Conservation (phyloP, 495 filamentous ascomycete species). For the Neurospora cerealis region DNA sequence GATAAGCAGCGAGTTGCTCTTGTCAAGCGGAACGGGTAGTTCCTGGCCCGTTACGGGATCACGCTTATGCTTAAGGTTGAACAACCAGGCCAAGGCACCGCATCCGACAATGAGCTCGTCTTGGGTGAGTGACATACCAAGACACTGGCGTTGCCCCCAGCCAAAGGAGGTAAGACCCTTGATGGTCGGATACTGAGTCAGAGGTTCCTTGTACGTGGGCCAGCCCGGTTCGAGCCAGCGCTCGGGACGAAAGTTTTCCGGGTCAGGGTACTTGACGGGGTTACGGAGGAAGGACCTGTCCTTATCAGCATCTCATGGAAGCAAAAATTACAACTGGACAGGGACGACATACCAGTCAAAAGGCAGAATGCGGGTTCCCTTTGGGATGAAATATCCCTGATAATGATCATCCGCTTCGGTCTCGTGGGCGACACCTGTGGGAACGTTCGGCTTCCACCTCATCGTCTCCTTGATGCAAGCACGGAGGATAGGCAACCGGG, state of each 20-base stretch:
- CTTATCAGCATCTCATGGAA: conserved; percentile 3
- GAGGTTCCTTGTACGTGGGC: conserved; percentile 42
- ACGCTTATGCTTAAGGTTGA: conserved; percentile 34
- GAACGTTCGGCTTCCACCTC: conserved; percentile 45
- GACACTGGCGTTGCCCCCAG: conserved; percentile 51
- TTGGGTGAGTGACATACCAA: conserved; percentile 41
- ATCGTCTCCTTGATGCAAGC: conserved; percentile 40
- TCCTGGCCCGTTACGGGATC: conserved; percentile 22
- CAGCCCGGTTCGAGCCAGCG: conserved; percentile 40
- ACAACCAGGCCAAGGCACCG: conserved; percentile 36
- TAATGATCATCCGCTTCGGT: conserved; percentile 30
- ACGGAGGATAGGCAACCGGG: conserved; percentile 34
- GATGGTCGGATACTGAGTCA: conserved; percentile 35
- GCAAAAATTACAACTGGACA: not conserved
- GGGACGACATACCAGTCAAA: conserved; percentile 32
- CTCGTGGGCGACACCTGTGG: conserved; percentile 36
- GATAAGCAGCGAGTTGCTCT: conserved; percentile 32
- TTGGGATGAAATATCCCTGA: conserved; percentile 33
- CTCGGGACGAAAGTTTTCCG: conserved; percentile 40
- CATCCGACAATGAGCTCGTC: conserved; percentile 35
- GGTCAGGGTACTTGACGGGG: conserved; percentile 38
- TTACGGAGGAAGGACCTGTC: conserved; percentile 26
- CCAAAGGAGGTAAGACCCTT: conserved; percentile 43
- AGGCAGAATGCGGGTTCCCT: conserved; percentile 39
- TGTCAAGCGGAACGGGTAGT: conserved; percentile 30